Base-by-base conservation (phyloP, 2,329 filamentous ascomycete genomes). In the Colletotrichum truncatum region DNA sequence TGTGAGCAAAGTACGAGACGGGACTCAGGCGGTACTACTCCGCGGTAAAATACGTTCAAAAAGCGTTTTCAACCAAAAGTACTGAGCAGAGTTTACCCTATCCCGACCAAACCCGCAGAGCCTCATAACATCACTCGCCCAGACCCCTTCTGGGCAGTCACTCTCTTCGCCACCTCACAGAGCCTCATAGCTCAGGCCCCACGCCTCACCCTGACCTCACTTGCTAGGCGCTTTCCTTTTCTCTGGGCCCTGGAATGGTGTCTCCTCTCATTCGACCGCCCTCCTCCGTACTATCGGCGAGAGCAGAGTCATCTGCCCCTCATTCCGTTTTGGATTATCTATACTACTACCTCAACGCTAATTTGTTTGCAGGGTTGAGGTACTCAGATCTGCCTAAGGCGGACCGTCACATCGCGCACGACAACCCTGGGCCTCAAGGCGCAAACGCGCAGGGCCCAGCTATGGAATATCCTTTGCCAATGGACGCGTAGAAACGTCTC, bases 41-140 rank as follows among this genome's bases (percentile, higher is more conserved):
- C 30, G 6, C 30, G 30, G 30, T 7, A 6, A 32, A 32, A 32
- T 32, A 32, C 30, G 12, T 32, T 32, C 12, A 12, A 12, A 32
- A 6, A 32, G 30, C 30, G 30, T 32, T 12, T 32, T 12, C 12
- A 6, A 32, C 7, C 6, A 12, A 32, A 32, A 32, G 30, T 32
- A 32, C 30, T 14, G 6, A 14, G 39, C 18, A 43, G 39, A 23
- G 16, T 23, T 34, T 28, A n/a, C 25, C 34, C 32, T 16, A 49
- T 23, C 18, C 59, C 59, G 52, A 32, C 16, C 16, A 6, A 41
- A 62, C 10, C 23, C 52, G 59, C 41, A 57, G 59, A 63, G 59
- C 49, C 39, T 25, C 58, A 28, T 10, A 39, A 16, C 18, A 54
- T 25, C 23, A 16, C 51, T n/a, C 16, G 23, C 48, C 30, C 21